These are phyloP conservation scores for Arthrobotrys pseudoclavata DNA, from an alignment of 2,329 filamentous ascomycete species.

Conservation along the genomic window DNA sequence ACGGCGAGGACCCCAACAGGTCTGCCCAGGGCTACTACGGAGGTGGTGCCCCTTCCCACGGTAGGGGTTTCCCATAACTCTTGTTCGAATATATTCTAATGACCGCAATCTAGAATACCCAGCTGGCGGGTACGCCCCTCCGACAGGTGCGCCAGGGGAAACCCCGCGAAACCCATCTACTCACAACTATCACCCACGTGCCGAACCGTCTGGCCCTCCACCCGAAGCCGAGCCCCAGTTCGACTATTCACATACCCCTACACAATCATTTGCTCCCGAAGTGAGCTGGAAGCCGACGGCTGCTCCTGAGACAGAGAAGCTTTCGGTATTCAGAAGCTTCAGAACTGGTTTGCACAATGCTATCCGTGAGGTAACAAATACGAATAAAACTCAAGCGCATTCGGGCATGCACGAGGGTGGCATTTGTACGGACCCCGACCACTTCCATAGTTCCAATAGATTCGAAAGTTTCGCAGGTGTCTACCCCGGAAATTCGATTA, in stretches of 20 bases:
- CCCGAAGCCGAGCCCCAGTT: conserved; percentile 52
- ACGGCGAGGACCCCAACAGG: conserved; percentile 28
- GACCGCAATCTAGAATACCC: conserved; percentile 29
- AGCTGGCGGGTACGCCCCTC: conserved; percentile 32
- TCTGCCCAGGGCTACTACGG: conserved; percentile 39
- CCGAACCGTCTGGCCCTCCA: conserved; percentile 49
- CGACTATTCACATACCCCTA: conserved; percentile 14
- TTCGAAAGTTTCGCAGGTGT: conserved; percentile 80
- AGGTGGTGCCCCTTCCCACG: conserved; percentile 18
- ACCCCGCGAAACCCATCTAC: conserved; percentile 53
- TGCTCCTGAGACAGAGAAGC: conserved; percentile 38
- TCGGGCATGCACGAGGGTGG: conserved; percentile 68
- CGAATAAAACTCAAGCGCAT: conserved; percentile 51
- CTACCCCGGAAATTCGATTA: conserved; percentile 78
- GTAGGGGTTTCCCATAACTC: neutral
- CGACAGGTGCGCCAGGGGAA: conserved; percentile 26
- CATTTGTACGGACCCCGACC: conserved; percentile 41
- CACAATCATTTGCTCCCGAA: conserved; percentile 18
- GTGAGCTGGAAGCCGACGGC: conserved; percentile 53
- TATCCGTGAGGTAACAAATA: conserved; percentile 42
- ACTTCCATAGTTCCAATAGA: conserved; percentile 67
- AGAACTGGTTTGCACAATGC: conserved; percentile 43
- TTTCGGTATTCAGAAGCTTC: conserved; percentile 47
- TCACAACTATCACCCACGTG: conserved; percentile 43
- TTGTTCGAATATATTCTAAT: conserved; percentile 9